Conservation (phyloP, 2,329 filamentous ascomycete genomes). For the Monosporascus sp. region DNA sequence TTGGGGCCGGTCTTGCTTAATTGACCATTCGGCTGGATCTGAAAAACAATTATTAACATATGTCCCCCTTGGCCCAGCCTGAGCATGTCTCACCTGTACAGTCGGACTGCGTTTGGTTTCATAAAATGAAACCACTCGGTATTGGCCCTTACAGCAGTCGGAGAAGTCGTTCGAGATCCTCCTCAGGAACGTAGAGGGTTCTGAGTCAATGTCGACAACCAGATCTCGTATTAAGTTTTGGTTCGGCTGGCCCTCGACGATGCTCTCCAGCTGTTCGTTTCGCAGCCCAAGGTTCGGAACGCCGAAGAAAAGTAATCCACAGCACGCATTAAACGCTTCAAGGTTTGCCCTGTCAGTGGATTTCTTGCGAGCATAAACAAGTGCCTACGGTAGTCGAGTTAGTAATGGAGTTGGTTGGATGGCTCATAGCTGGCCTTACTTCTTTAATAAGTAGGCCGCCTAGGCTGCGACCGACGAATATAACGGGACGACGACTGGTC, state of each 20-base stretch:
- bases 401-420: no score
- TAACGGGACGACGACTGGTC: constrained; percentile 12
- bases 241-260: constrained; percentile 21
- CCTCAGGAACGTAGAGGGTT: constrained; percentile 15
- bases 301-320: constrained; percentile 22
- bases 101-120: constrained; percentile 13
- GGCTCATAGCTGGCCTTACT: constrained; percentile 6
- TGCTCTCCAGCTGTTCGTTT: constrained; percentile 11
- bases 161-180: constrained; percentile 14
- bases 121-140: constrained; percentile 13
- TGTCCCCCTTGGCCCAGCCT: not conserved
- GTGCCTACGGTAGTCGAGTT: no score
- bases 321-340: constrained; percentile 12
- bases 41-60: not conserved
- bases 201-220: constrained; percentile 13
- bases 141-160: constrained; percentile 9
- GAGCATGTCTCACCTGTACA: constrained; percentile 9
- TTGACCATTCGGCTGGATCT: not conserved
- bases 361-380: constrained; percentile 9
- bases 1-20: constrained; percentile 9
- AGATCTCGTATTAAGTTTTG: constrained; percentile 14
- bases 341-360: not conserved
- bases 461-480: constrained; percentile 23
- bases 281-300: constrained; percentile 23
- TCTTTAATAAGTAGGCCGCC: constrained; percentile 24